phyloP scores from a whole-genome alignment of 2,329 filamentous ascomycete species.

The Sphaerulina musiva region DNA sequence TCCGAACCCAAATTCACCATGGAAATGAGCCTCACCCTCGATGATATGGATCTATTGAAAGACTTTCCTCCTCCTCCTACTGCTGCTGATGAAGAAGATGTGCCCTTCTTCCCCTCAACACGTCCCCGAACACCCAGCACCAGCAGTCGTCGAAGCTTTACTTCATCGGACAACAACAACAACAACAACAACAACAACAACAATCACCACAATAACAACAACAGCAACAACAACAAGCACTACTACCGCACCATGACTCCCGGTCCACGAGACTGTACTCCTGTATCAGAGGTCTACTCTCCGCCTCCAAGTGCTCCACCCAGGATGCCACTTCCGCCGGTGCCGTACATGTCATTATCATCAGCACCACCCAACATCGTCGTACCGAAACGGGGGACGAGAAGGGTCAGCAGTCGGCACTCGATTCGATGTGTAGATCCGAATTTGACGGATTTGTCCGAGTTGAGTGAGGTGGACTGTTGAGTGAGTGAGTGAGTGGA shows the following conservation, averaged over 20 bases:
- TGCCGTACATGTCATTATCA: conserved; percentile 1
- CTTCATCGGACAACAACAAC: neutral
- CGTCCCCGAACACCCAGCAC: conserved; percentile 2
- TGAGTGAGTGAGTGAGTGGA: no score
- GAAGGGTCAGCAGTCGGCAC: conserved; percentile 10
- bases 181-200: no score
- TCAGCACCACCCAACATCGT: neutral
- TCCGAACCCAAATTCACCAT: conserved; percentile 11
- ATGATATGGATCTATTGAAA: conserved; percentile 5
- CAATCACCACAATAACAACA: no score
- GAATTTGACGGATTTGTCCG: conserved; percentile 4
- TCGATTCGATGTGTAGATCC: conserved; percentile 12
- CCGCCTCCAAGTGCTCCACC: conserved; percentile 7
- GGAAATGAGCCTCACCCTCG: conserved; percentile 11
- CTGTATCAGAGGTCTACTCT: neutral
- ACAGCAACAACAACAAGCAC: no score
- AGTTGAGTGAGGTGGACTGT: neutral
- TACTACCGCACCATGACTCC: neutral
- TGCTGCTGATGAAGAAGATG: no score
- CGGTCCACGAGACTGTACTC: neutral
- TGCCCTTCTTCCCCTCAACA: no score
- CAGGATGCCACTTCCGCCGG: neutral
- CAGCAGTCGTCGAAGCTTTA: neutral
- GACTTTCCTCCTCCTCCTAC: conserved; percentile 1
- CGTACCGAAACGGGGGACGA: neutral